phyloP scores from a whole-genome alignment of 2,329 filamentous ascomycete genomes.

The Canariomyces notabilis region DNA sequence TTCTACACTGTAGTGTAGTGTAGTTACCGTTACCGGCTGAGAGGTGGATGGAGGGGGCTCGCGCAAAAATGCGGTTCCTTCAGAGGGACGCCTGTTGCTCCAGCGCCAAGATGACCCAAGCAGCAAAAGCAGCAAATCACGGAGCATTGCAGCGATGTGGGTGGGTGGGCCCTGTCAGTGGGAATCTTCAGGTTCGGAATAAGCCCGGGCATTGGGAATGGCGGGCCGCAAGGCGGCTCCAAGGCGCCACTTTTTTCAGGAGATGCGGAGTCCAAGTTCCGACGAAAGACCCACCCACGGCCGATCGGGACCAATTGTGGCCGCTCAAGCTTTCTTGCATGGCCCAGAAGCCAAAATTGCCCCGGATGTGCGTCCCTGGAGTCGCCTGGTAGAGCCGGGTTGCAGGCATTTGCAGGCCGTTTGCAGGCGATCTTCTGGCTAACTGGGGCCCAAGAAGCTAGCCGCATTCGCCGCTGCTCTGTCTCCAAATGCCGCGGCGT shows the following conservation, averaged over 20 bases:
- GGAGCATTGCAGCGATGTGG: slow-evolving; percentile 1
- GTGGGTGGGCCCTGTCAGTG: too few species aligned
- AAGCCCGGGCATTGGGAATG: slow-evolving; percentile 21
- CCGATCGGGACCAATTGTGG: slow-evolving; percentile 19
- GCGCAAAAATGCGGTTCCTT: neutral
- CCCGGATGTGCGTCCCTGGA: slow-evolving; percentile 20
- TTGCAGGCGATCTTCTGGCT: too few species aligned
- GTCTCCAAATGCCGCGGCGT: neutral
- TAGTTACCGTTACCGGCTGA: neutral
- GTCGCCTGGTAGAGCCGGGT: neutral
- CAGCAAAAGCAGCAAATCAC: slow-evolving; percentile 16
- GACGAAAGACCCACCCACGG: slow-evolving; percentile 16
- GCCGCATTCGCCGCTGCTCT: slow-evolving; percentile 7
- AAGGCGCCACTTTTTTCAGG: slow-evolving; percentile 25
- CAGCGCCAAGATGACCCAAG: slow-evolving; percentile 5
- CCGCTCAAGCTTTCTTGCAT: slow-evolving; percentile 14
- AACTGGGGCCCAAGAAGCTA: slow-evolving; percentile 4
- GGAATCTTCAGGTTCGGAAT: slow-evolving; percentile 9
- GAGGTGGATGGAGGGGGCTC: neutral
- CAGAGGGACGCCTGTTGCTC: neutral
- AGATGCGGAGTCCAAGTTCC: slow-evolving; percentile 28
- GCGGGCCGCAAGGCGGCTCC: slow-evolving; percentile 27
- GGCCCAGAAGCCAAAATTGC: slow-evolving; percentile 22
- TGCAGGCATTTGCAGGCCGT: too few species aligned
- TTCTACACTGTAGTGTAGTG: neutral